Conservation (phyloP, 2,329 filamentous ascomycete genomes). For the Diaporthe sp. region DNA sequence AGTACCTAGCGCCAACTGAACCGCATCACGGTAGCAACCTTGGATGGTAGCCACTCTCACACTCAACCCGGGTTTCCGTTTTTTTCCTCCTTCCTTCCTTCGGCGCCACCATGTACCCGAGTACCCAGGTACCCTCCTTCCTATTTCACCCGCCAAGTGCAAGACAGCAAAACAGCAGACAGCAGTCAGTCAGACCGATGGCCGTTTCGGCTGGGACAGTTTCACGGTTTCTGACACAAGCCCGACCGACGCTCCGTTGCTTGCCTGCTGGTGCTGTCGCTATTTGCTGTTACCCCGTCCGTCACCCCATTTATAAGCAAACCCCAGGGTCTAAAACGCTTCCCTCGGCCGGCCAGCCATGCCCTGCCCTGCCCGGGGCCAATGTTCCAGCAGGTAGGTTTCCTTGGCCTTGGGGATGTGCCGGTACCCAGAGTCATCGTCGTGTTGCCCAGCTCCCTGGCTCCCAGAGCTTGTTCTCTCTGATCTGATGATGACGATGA, state of each 20-base stretch:
- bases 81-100: not conserved
- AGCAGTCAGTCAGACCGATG: conserved; percentile 16
- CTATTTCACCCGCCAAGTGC: conserved; percentile 18
- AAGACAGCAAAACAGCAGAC: too few species aligned
- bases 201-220: conserved; percentile 33
- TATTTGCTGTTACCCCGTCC: not conserved
- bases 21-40: not conserved
- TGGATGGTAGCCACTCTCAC: not conserved
- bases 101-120: not conserved
- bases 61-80: not conserved
- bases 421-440: not conserved
- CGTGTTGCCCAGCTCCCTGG: not conserved
- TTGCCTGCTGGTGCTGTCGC: not conserved
- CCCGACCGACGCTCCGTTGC: conserved; percentile 9
- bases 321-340: conserved; percentile 24
- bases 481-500: conserved; percentile 19
- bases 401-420: not conserved
- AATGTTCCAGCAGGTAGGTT: not conserved
- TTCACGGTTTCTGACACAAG: conserved; percentile 17
- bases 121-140: not conserved
- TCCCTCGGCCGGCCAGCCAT: not conserved
- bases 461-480: not conserved
- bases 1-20: not conserved
- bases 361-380: conserved; percentile 14
- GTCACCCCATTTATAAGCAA: conserved; percentile 17